These are phyloP conservation scores for Saccharomycopsis hybrid DNA, from an alignment of 1,139 yeast species.

Conservation along the genomic window DNA sequence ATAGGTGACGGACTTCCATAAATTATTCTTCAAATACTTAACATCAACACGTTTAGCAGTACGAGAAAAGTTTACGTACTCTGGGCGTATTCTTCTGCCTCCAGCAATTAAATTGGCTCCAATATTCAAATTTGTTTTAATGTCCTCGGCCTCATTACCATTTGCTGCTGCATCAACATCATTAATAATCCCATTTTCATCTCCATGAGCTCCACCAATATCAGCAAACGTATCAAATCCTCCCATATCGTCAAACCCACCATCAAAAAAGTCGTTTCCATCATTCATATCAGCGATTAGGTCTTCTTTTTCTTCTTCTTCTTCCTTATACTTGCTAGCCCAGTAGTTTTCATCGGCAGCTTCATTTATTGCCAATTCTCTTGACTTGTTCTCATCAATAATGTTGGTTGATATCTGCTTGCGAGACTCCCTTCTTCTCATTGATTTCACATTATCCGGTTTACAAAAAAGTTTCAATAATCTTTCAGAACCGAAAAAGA, in stretches of 20 bases:
- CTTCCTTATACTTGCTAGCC: constrained; percentile 57
- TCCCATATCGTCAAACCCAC: constrained; percentile 27
- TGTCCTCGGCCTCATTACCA: constrained; percentile 14
- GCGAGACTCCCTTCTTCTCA: constrained; percentile 1
- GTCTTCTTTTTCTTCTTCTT: constrained; percentile 33
- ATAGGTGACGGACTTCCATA: constrained; percentile 60
- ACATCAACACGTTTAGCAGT: constrained; percentile 81
- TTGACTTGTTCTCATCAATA: constrained; percentile 11
- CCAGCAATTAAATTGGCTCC: constrained; percentile 35
- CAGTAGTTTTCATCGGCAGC: constrained; percentile 65
- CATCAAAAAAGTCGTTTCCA: constrained; percentile 20
- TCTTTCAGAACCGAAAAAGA: constrained; percentile 62
- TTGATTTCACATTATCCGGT: constrained; percentile 35
- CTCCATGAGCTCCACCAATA: no score
- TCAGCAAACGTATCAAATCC: constrained; percentile 30
- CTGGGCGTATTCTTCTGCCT: constrained; percentile 44
- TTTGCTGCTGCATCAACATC: constrained; percentile 25
- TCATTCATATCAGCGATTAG: constrained; percentile 31
- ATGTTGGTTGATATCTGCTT: not conserved
- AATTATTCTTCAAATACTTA: constrained; percentile 66
- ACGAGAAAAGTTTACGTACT: constrained; percentile 61
- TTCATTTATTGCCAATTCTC: constrained; percentile 23
- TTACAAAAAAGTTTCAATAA: constrained; percentile 65
- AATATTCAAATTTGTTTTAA: constrained; percentile 10
- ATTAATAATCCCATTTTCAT: no score